Evolutionary conservation across 805 yeast genomes (phyloP).

Genomic region (Scheffersomyces lignosus): DNA sequence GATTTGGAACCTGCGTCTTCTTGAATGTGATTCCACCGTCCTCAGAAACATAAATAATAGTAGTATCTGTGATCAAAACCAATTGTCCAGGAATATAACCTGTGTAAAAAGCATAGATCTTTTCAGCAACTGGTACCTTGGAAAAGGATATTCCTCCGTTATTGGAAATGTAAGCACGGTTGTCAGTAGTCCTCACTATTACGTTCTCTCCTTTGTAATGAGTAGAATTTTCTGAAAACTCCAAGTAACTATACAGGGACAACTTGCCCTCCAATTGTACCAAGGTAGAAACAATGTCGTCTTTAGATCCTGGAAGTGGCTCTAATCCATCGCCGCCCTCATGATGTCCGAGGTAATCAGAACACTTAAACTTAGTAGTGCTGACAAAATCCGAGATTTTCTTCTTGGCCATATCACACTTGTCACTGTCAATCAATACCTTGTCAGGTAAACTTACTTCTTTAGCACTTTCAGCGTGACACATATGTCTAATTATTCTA

Average conservation of each 20-base stretch:
- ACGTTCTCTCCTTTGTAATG: slow-evolving; percentile 41
- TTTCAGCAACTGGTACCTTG: slow-evolving; percentile 37
- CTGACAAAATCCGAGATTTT: slow-evolving; percentile 21
- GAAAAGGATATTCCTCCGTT: slow-evolving; percentile 62
- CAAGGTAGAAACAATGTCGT: slow-evolving; percentile 35
- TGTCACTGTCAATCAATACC: slow-evolving; percentile 43
- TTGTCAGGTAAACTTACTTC: slow-evolving; percentile 37
- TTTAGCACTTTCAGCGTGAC: slow-evolving; percentile 20
- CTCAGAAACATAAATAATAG: slow-evolving; percentile 54
- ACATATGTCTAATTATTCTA: slow-evolving; percentile 21
- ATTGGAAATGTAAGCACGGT: slow-evolving; percentile 62
- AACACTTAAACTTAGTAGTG: slow-evolving; percentile 35
- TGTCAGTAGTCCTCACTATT: slow-evolving; percentile 54
- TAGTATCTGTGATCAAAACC: slow-evolving; percentile 49
- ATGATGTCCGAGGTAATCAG: slow-evolving; percentile 20
- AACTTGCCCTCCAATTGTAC: slow-evolving; percentile 54
- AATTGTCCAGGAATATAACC: slow-evolving; percentile 63
- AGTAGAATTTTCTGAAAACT: slow-evolving; percentile 37
- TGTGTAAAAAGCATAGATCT: slow-evolving; percentile 53
- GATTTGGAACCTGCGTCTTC: slow-evolving; percentile 50
- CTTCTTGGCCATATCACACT: slow-evolving; percentile 35
- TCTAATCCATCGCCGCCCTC: slow-evolving; percentile 8
- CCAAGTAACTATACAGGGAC: slow-evolving; percentile 59
- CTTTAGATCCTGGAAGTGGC: slow-evolving; percentile 1
- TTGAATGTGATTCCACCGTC: slow-evolving; percentile 68